Conservation (phyloP, 768 basidiomycete genomes). For the Kondoa malvinella region DNA sequence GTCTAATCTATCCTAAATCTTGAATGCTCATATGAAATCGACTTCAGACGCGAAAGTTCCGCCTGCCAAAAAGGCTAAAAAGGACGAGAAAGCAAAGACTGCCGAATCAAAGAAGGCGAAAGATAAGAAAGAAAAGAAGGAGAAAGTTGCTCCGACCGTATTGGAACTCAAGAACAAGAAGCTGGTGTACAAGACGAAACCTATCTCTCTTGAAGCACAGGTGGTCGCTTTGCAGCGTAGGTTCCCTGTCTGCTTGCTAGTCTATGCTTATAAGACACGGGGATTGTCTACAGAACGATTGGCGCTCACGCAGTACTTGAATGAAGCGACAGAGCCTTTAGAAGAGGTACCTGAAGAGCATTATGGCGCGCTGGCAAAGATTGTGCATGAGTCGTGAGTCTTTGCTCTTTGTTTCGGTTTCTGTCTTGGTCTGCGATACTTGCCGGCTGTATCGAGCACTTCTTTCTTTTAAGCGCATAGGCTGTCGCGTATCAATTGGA, state of each 20-base stretch:
- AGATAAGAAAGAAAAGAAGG: neutral
- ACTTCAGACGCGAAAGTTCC: neutral
- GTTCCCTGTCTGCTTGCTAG: slow-evolving; percentile 18
- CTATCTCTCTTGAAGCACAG: neutral
- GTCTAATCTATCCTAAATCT: no score
- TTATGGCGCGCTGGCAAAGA: slow-evolving; percentile 57
- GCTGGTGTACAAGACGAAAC: slow-evolving; percentile 21
- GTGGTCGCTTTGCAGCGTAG: slow-evolving; percentile 67
- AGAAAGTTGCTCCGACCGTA: neutral
- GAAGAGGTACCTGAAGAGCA: slow-evolving; percentile 49
- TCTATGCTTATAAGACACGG: neutral
- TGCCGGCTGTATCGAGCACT: no score
- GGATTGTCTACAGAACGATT: slow-evolving; percentile 19
- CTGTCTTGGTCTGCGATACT: no score
- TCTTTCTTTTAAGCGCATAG: no score
- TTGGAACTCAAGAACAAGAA: slow-evolving; percentile 24
- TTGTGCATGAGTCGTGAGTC: slow-evolving; percentile 66
- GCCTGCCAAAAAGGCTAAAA: neutral
- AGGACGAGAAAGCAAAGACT: no score
- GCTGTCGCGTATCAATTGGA: slow-evolving; percentile 9
- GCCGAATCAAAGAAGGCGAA: slow-evolving; percentile 1
- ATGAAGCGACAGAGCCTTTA: slow-evolving; percentile 42
- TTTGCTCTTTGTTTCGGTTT: no score
- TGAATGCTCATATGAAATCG: no score
- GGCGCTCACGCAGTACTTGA: slow-evolving; percentile 33